Evolutionary conservation across 768 basidiomycete genomes (phyloP).

Genomic region (Pulveroboletus sp.): DNA sequence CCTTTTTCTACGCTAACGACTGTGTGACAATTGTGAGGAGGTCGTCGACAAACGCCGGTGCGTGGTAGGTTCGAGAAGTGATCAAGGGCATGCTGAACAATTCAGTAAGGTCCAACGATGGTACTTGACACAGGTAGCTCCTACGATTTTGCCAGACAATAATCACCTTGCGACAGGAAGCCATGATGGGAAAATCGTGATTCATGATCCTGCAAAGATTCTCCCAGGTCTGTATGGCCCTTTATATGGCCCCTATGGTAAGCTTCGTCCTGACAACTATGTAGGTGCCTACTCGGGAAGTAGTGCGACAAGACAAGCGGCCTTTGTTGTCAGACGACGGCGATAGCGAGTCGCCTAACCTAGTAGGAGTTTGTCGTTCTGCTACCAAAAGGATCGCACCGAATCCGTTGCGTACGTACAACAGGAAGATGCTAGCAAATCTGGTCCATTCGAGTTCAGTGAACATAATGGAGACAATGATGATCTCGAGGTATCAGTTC

Average conservation of each 20-base stretch:
- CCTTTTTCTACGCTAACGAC: no score
- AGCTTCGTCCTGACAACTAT: not conserved
- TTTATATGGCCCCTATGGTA: not conserved
- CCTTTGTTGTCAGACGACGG: no score
- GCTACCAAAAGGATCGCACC: not conserved
- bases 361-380: not conserved
- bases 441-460: not conserved
- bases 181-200: not conserved
- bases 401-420: not conserved
- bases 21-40: no score
- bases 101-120: no score
- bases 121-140: no score
- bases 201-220: not conserved
- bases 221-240: not conserved
- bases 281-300: not conserved
- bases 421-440: not conserved
- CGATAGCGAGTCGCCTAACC: not conserved
- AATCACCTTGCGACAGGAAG: not conserved
- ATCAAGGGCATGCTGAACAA: no score
- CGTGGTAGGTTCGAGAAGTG: no score
- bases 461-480: not conserved
- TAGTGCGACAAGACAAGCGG: not conserved
- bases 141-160: not conserved
- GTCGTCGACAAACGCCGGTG: no score
- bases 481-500: not conserved